Evolutionary conservation across 495 filamentous ascomycete genomes (phyloP).

Genomic region (Neurospora intermedia): DNA sequence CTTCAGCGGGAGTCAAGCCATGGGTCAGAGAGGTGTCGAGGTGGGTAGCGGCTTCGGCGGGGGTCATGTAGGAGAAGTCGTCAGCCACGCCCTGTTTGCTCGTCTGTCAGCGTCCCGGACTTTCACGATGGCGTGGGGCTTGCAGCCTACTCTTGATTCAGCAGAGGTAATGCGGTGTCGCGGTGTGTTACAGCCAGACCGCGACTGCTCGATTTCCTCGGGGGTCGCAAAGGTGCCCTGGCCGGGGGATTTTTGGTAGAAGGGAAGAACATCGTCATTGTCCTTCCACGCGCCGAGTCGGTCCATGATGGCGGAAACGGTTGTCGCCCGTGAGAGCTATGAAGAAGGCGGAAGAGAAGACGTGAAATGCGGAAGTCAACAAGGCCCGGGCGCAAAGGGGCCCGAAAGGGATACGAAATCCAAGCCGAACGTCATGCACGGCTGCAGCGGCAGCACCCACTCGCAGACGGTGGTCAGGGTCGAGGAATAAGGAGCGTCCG

Average conservation of each 20-base stretch:
- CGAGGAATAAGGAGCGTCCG: not conserved
- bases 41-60: constrained; percentile 65
- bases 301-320: constrained; percentile 13
- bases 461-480: not conserved
- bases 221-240: constrained; percentile 10
- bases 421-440: constrained; percentile 15
- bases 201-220: constrained; percentile 18
- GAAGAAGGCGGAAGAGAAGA: not conserved
- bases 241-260: constrained; percentile 13
- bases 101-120: constrained; percentile 3
- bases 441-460: constrained; percentile 1
- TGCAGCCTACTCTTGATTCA: constrained; percentile 31
- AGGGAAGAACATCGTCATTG: constrained; percentile 28
- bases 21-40: constrained; percentile 72
- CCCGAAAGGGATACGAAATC: constrained; percentile 13
- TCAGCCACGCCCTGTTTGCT: constrained; percentile 34
- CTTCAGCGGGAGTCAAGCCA: constrained; percentile 73
- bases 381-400: constrained; percentile 13
- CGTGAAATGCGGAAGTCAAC: not conserved
- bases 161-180: constrained; percentile 34
- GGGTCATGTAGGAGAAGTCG: constrained; percentile 48
- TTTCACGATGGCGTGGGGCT: not conserved
- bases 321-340: not conserved
- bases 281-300: constrained; percentile 18
- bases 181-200: constrained; percentile 19